phyloP scores from a whole-genome alignment of 2,329 filamentous ascomycete species.

The Cercospora janseana region DNA sequence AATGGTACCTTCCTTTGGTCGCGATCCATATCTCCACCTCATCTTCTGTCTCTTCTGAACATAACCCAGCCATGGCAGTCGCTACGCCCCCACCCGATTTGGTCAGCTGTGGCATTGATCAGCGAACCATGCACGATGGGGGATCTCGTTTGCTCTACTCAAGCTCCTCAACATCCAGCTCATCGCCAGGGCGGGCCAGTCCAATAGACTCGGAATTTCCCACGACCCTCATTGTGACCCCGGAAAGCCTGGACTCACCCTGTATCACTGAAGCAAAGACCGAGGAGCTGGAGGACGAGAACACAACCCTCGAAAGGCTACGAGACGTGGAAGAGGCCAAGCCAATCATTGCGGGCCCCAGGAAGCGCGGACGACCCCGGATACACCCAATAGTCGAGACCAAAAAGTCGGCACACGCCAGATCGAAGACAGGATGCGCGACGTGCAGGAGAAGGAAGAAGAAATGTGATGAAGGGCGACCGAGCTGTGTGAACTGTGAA shows the following conservation, averaged over 20 bases:
- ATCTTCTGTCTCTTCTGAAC: constrained; percentile 15
- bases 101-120: background rate
- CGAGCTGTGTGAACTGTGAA: constrained; percentile 72
- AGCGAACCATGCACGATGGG: constrained; percentile 11
- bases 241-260: constrained; percentile 23
- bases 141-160: constrained; percentile 16
- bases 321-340: constrained; percentile 34
- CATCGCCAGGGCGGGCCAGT: constrained; percentile 21
- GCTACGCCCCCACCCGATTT: constrained; percentile 5
- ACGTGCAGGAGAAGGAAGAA: constrained; percentile 61
- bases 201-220: background rate
- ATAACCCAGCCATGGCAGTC: constrained; percentile 12
- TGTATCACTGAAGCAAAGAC: constrained; percentile 48
- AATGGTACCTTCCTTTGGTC: constrained; percentile 8
- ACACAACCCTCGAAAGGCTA: constrained; percentile 38
- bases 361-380: constrained; percentile 70
- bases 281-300: constrained; percentile 53
- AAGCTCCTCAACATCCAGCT: constrained; percentile 16
- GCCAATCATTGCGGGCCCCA: constrained; percentile 39
- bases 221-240: constrained; percentile 14
- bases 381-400: constrained; percentile 67
- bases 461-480: constrained; percentile 56
- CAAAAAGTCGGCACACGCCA: constrained; percentile 73
- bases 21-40: constrained; percentile 11
- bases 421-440: constrained; percentile 58